Percentiles rank a stretch among this genome's conserved stretches.
Conservation (phyloP, 2,329 filamentous ascomycete species). For the Talaromyces albobiverticillius region DNA sequence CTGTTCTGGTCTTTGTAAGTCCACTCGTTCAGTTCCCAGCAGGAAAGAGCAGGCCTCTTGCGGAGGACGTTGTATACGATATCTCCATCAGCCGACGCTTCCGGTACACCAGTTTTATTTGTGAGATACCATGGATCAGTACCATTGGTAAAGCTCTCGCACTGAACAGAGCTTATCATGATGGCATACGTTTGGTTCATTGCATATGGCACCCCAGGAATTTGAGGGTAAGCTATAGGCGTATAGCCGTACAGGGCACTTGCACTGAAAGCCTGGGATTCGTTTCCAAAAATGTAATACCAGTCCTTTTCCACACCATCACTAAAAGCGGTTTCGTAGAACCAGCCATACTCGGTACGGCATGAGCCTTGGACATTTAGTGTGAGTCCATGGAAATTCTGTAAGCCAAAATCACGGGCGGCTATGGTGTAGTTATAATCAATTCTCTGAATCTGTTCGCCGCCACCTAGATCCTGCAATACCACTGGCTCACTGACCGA, state of each 20-base stretch:
- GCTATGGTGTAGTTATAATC: neutral
- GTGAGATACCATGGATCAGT: slow-evolving; percentile 2
- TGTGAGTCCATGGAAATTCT: neutral
- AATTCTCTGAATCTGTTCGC: neutral
- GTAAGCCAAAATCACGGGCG: slow-evolving; percentile 1
- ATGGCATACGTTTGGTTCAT: neutral
- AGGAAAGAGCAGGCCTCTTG: neutral
- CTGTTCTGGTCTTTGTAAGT: neutral
- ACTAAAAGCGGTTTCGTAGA: neutral
- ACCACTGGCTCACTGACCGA: neutral
- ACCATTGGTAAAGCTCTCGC: neutral
- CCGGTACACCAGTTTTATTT: neutral
- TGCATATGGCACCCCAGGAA: neutral
- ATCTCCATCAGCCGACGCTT: neutral
- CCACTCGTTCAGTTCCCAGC: neutral
- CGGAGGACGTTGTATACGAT: neutral
- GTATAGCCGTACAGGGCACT: neutral
- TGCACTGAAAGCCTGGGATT: neutral
- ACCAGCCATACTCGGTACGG: neutral
- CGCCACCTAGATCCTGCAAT: neutral
- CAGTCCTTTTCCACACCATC: neutral
- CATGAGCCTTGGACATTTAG: slow-evolving; percentile 1
- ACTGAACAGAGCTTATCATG: neutral
- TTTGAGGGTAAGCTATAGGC: neutral
- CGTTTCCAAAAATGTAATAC: neutral